Evolutionary conservation across 768 basidiomycete genomes (phyloP).

Genomic region (Chlorophyllum brunneum): DNA sequence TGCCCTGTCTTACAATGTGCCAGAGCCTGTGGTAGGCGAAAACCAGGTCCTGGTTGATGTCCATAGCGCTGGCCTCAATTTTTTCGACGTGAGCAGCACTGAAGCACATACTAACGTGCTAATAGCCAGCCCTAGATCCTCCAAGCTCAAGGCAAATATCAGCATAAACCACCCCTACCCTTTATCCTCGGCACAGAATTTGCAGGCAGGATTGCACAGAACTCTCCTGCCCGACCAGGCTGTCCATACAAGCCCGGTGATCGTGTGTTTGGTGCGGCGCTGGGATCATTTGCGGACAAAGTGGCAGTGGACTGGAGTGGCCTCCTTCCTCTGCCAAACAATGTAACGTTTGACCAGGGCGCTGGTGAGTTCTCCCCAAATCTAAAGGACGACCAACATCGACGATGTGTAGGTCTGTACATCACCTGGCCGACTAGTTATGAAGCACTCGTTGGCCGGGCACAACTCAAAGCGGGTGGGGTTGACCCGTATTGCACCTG

Average conservation of each 20-base stretch:
- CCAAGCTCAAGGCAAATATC: slow-evolving; percentile 89
- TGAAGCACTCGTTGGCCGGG: slow-evolving; percentile 85
- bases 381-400: background rate
- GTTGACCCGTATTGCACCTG: background rate
- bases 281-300: slow-evolving; percentile 81
- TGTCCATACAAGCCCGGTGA: slow-evolving; percentile 82
- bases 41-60: slow-evolving; percentile 72
- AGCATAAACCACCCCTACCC: slow-evolving; percentile 77
- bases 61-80: slow-evolving; percentile 72
- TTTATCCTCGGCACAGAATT: slow-evolving; percentile 87
- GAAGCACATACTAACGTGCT: background rate
- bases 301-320: slow-evolving; percentile 48
- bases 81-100: slow-evolving; percentile 54
- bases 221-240: slow-evolving; percentile 74
- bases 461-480: slow-evolving; percentile 70
- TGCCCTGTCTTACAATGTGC: slow-evolving; percentile 44
- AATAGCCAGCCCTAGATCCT: slow-evolving; percentile 53
- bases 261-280: slow-evolving; percentile 78
- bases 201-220: slow-evolving; percentile 65
- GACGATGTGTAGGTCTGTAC: slow-evolving; percentile 51
- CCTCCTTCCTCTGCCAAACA: slow-evolving; percentile 67
- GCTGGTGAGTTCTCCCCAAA: slow-evolving; percentile 46
- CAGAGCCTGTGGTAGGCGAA: slow-evolving; percentile 49
- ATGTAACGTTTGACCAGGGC: slow-evolving; percentile 80
- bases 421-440: slow-evolving; percentile 95